Evolutionary conservation across 257 asterid species (phyloP), one percentile per base, ranked within the genome.

Genomic region (Craterostigma plantagineum): DNA sequence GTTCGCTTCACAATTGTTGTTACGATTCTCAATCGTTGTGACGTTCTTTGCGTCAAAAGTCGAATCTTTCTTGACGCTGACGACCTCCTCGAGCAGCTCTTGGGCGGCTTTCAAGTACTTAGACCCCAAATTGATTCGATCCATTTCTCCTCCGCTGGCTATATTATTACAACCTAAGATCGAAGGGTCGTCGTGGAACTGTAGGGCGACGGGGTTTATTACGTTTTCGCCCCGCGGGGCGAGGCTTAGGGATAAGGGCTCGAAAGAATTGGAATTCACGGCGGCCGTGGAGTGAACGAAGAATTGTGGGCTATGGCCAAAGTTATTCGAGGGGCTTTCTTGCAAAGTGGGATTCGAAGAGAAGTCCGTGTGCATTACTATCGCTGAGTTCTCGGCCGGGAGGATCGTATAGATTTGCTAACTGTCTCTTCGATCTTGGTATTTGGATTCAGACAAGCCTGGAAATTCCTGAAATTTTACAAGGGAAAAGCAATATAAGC

Each of bases 61-160:
- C 30, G 30, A 23, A 23, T 23, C 78, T 43, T 65, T 72, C 52
- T 64, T 68, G 38, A 85, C 92, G 60, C 72, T 77, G 40, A 77
- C 94, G 57, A 78, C 86, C 60, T 85, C 92, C 50, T 77, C 92
- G 10, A 81, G 86, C 55, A 81, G 58, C 27, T 77, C 57, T 36
- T 75, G 91, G 49, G 81, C 91, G 2, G 79, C 91, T 63, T 64
- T 81, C 72, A 85, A 58, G 35, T 75, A 85, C 70, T 81, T 85
- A 0, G 92, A 66, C 63, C 52, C 62, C 0, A 86, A 69, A 47
- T 75, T 56, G 0, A 54, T 55, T 49, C 86, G 71, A 35, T 56
- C n/a, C n/a, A n/a, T n/a, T n/a, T n/a, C n/a, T 45, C 57, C 70
- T 38, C 56, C 63, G 16, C 64, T 49, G 23, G 60, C 46, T 27